These are phyloP conservation scores for Clohesyomyces aquaticus DNA, from an alignment of 495 filamentous ascomycete genomes.

Conservation along the genomic window DNA sequence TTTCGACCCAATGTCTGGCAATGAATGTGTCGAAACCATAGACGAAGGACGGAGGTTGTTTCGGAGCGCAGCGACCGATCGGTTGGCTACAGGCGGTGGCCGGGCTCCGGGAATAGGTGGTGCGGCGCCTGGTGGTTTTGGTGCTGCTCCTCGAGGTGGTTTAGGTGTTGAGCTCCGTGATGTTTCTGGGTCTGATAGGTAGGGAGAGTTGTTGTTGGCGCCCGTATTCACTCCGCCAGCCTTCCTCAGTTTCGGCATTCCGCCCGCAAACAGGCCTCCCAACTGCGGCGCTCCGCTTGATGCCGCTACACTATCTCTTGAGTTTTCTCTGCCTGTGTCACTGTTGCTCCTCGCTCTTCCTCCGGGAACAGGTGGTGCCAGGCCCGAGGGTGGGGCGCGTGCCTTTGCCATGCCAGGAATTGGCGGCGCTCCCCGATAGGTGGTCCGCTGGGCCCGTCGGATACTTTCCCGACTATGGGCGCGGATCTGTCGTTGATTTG, in stretches of 20 bases:
- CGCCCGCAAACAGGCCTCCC: constrained; percentile 86
- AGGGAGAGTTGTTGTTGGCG: constrained; percentile 74
- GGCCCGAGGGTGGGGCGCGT: constrained; percentile 64
- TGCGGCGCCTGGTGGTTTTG: constrained; percentile 69
- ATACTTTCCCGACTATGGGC: constrained; percentile 63
- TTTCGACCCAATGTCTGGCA: constrained; percentile 44
- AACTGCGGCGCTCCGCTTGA: constrained; percentile 75
- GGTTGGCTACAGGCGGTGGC: constrained; percentile 55
- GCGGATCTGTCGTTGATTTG: constrained; percentile 84
- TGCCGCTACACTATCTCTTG: constrained; percentile 48
- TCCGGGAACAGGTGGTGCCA: constrained; percentile 74
- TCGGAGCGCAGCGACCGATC: constrained; percentile 42
- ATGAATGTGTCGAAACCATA: constrained; percentile 38
- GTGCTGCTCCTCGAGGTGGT: constrained; percentile 61
- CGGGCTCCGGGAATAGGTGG: constrained; percentile 63
- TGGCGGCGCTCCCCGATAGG: constrained; percentile 76
- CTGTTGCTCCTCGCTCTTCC: constrained; percentile 81
- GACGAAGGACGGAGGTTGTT: constrained; percentile 47
- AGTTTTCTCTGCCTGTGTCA: constrained; percentile 58
- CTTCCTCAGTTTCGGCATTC: constrained; percentile 93
- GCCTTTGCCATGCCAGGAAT: constrained; percentile 69
- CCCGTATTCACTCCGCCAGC: constrained; percentile 86
- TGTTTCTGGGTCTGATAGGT: constrained; percentile 79
- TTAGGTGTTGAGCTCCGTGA: constrained; percentile 50
- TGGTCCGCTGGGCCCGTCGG: constrained; percentile 61